Percentiles rank a stretch among this genome's conserved stretches.
Conservation (phyloP, 2,329 filamentous ascomycete species). For the Sporothrix pseudoabietina region DNA sequence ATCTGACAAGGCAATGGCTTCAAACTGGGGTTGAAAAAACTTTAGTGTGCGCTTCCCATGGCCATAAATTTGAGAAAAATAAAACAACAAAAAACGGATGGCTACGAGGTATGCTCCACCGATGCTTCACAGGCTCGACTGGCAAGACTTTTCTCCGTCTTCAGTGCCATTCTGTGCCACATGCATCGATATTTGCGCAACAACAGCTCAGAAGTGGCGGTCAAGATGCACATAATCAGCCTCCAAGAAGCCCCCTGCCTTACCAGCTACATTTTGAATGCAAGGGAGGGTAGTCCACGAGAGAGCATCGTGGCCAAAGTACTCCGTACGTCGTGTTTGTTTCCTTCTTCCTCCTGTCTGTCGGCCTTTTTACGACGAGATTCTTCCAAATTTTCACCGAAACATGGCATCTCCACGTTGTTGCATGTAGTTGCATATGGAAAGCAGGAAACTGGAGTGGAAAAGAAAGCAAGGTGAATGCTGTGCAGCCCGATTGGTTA, state of each 20-base stretch:
- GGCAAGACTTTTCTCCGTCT: no score
- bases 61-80: neutral
- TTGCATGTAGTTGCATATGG: neutral
- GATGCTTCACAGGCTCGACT: slow-evolving; percentile 7
- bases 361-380: neutral
- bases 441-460: neutral
- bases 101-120: neutral
- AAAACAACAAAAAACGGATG: neutral
- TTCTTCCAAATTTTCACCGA: neutral
- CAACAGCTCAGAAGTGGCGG: slow-evolving; percentile 1
- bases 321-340: no score
- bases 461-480: neutral
- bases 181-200: neutral
- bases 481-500: neutral
- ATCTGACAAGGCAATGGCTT: neutral
- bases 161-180: neutral
- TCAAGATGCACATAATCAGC: neutral
- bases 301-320: neutral
- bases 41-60: neutral
- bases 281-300: neutral
- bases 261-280: neutral
- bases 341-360: neutral
- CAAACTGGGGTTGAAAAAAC: neutral
- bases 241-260: neutral
- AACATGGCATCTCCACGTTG: slow-evolving; percentile 4